Evolutionary conservation across 176 grass and related monocot species (phyloP), one percentile per base, ranked within the genome.

Genomic region (Elaeis guineensis): DNA sequence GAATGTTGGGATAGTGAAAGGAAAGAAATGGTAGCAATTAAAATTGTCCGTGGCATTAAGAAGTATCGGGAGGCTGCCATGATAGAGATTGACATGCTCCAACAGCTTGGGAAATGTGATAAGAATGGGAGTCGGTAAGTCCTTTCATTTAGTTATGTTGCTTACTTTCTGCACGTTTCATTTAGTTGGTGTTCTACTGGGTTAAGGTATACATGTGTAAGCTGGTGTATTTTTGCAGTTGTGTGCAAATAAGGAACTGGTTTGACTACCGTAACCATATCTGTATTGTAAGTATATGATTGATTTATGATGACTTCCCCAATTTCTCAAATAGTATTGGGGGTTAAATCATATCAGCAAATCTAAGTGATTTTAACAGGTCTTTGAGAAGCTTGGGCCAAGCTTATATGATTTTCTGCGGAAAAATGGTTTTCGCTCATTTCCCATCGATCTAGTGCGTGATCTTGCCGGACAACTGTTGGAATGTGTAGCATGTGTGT

Each of bases 241-340:
- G 87, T 90, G 82, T 90, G 72, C 87, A 90, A 90, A 90, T 90
- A 73, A 78, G 82, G 87, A 86, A 90, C 79, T 90, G 87, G 87
- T 90, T 90, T 90, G 82, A 90, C 76, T 90, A 90, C 85, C 87
- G 82, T 90, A 90, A 86, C 72, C 87, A 90, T 90, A 85, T 90
- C 59, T 90, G 87, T 90, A 90, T 90, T 78, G 87, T 86, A 90
- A 90, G 87, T 90, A 82, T 48, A n/a, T 54, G 19, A 55, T 55
- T 55, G 17, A 55, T 55, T 21, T 55, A 21, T 55, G 32, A 19
- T 19, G 32, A 48, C 44, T 63, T 16, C 28, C 32, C 32, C 35
- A 48, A 17, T 63, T 63, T 18, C 59, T 8, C 6, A 3, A 62
- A 30, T 26, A 25, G 17, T 19, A 30, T 48, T 19, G 60, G 60